Evolutionary conservation across 164 flowering plant genomes (phyloP).

Genomic region (Malania oleifera): DNA sequence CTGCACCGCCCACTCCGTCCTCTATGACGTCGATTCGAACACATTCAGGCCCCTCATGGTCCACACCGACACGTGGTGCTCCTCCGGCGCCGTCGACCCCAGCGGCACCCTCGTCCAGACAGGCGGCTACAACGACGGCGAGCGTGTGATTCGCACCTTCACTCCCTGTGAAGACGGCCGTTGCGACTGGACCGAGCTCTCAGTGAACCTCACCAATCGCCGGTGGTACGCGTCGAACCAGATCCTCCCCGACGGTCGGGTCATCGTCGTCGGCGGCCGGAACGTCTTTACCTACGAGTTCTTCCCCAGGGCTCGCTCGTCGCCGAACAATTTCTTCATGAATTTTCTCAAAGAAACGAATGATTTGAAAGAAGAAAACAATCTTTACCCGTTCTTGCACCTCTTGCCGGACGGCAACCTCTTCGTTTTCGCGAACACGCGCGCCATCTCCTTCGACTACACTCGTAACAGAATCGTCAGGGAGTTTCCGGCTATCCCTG

Average conservation of each 20-base stretch:
- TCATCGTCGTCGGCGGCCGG: slow-evolving; percentile 78
- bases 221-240: slow-evolving; percentile 81
- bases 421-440: slow-evolving; percentile 73
- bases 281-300: slow-evolving; percentile 61
- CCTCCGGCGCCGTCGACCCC: slow-evolving; percentile 63
- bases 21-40: slow-evolving; percentile 55
- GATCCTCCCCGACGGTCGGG: slow-evolving; percentile 65
- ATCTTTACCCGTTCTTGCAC: slow-evolving; percentile 87
- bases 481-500: slow-evolving; percentile 61
- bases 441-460: slow-evolving; percentile 59
- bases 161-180: slow-evolving; percentile 33
- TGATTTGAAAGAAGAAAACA: slow-evolving; percentile 50
- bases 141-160: slow-evolving; percentile 44
- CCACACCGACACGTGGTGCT: slow-evolving; percentile 83
- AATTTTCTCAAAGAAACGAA: slow-evolving; percentile 49
- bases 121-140: slow-evolving; percentile 76
- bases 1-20: slow-evolving; percentile 82
- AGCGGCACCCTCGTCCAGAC: slow-evolving; percentile 67
- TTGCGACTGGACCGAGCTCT: slow-evolving; percentile 74
- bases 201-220: slow-evolving; percentile 27
- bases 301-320: slow-evolving; percentile 34
- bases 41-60: slow-evolving; percentile 59
- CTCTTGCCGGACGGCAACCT: slow-evolving; percentile 69
- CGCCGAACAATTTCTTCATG: slow-evolving; percentile 19
- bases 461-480: slow-evolving; percentile 26